Evolutionary conservation across 192 early-diverging fungal species (phyloP), one percentile per base, ranked within the genome.

Genomic region (Podila horticola): DNA sequence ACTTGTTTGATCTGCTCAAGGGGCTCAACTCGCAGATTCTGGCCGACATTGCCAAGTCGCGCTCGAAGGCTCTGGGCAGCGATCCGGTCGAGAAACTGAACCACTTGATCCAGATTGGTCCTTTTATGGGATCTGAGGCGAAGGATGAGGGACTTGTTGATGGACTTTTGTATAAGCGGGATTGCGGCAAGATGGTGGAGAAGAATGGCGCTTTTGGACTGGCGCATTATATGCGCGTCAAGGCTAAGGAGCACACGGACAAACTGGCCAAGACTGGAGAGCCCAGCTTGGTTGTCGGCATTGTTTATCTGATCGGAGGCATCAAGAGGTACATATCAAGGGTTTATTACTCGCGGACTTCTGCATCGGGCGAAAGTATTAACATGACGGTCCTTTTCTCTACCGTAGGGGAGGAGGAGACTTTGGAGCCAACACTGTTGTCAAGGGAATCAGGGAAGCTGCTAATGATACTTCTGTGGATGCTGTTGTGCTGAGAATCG

Each of bases 401-500:
- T 55, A 28, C 58, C 1, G 0, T 65, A 81, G 77, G 26, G 77
- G 77, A 31, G 77, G 77, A n/a, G 77, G 69, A 10, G 71, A 72
- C 10, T 83, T 83, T 74, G 88, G 87, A 28, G 83, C 84, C 38
- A 79, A 79, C 58, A 58, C 75, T 9, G 74, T 92, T 28, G 82
- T 86, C 11, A 85, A 82, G 30, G 83, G 88, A 6, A 72, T 83
- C 36, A 71, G 74, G 17, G 84, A 92, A 12, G 90, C 91, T 1
- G 92, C 88, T 5, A 69, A 76, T 29, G 88, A 93, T 59, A 66
- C 77, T 13, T 49, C 69, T 3, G 87, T 93, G 30, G 86, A 86
- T 9, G 88, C 86, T 5, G 83, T 94, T 50, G 91, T 94, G 8
- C 33, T 94, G 49, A 86, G 93, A 55, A 89, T 94, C n/a, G 90